Evolutionary conservation across 2,329 filamentous ascomycete genomes (phyloP).

Genomic region (Arthrobotrys megalospora): DNA sequence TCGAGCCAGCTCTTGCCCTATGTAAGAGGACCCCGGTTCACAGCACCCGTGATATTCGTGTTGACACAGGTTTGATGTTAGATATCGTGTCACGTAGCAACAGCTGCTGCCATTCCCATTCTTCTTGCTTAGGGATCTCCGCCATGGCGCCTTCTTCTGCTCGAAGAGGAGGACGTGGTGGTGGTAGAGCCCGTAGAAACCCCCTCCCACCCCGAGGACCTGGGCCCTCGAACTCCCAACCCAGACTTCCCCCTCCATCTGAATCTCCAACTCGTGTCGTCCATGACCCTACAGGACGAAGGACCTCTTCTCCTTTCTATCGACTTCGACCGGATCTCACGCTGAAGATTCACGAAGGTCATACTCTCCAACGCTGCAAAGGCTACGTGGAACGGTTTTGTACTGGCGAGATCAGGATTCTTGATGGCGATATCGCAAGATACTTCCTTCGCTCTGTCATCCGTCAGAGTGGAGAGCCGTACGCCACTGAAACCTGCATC

Average conservation of each 20-base stretch:
- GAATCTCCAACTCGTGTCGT: neutral
- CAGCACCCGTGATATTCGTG: neutral
- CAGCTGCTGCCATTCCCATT: neutral
- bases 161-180: neutral
- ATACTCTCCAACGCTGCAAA: conserved; percentile 16
- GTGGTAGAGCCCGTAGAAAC: neutral
- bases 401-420: conserved; percentile 9
- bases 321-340: neutral
- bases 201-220: neutral
- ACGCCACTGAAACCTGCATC: conserved; percentile 23
- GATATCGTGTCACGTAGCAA: conserved; percentile 8
- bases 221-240: too few species aligned
- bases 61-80: neutral
- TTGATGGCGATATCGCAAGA: conserved; percentile 4
- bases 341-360: neutral
- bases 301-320: neutral
- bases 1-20: neutral
- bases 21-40: neutral
- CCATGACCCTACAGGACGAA: neutral
- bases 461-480: conserved; percentile 28
- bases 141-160: neutral
- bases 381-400: conserved; percentile 1
- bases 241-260: neutral
- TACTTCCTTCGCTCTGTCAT: conserved; percentile 29
- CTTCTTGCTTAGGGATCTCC: neutral